Evolutionary conservation across 441 rosid species (phyloP).

Genomic region (Euphorbia neoarborescens): DNA sequence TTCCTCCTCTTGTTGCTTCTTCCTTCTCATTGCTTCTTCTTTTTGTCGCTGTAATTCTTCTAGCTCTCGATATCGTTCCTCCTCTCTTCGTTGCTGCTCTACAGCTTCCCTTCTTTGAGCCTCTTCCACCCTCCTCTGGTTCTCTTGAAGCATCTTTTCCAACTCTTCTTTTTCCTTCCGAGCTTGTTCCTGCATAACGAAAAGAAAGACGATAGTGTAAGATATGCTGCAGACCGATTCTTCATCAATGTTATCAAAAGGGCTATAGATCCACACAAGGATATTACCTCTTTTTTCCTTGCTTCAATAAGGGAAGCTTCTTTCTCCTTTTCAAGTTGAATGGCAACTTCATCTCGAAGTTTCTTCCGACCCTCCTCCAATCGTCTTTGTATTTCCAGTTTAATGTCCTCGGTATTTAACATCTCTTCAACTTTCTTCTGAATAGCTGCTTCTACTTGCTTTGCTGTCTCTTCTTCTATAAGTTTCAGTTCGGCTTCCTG

Average conservation of each 20-base stretch:
- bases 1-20: constrained; percentile 87
- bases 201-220: background rate
- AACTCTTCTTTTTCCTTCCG: constrained; percentile 61
- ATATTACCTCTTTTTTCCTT: constrained; percentile 65
- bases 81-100: constrained; percentile 74
- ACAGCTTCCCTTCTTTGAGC: constrained; percentile 76
- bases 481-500: constrained; percentile 79
- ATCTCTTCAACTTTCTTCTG: constrained; percentile 66
- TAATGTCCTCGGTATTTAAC: constrained; percentile 64
- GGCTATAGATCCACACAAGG: background rate
- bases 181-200: constrained; percentile 50
- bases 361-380: constrained; percentile 72
- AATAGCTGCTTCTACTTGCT: constrained; percentile 76
- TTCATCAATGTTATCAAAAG: background rate
- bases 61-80: constrained; percentile 69
- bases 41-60: constrained; percentile 73
- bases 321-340: constrained; percentile 79
- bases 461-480: constrained; percentile 85
- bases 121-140: constrained; percentile 68
- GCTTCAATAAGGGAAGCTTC: constrained; percentile 59
- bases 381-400: constrained; percentile 51
- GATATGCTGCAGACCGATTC: background rate
- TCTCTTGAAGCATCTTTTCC: constrained; percentile 74
- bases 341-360: constrained; percentile 58
- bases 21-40: constrained; percentile 73